Evolutionary conservation across 23 red algal species (phyloP).

Genomic region (Gracilariopsis chorda): DNA sequence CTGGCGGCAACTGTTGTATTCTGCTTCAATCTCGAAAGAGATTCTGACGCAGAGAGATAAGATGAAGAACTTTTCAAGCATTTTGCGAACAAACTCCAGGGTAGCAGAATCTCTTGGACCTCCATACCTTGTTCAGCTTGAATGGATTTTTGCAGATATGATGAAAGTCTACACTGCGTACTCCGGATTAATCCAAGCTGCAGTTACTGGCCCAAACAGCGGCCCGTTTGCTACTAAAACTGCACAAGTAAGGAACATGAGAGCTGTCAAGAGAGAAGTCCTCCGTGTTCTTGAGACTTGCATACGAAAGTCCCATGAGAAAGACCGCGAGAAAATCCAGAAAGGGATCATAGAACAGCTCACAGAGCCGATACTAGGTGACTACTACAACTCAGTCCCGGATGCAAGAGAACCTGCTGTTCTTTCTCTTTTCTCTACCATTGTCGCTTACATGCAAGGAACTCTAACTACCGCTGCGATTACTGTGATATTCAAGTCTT

Average conservation of each 20-base stretch:
- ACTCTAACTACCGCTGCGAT: slow-evolving; percentile 45
- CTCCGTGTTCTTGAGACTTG: slow-evolving; percentile 81
- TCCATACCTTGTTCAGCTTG: slow-evolving; percentile 82
- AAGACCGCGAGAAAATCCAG: slow-evolving; percentile 71
- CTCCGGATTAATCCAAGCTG: slow-evolving; percentile 74
- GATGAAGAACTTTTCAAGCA: slow-evolving; percentile 92
- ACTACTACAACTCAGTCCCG: slow-evolving; percentile 79
- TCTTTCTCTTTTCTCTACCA: slow-evolving; percentile 81
- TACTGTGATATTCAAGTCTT: slow-evolving; percentile 78
- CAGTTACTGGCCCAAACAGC: slow-evolving; percentile 56
- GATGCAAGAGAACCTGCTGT: slow-evolving; percentile 92
- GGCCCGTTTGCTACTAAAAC: slow-evolving; percentile 75
- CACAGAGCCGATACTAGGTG: slow-evolving; percentile 74
- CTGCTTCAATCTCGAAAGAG: slow-evolving; percentile 57
- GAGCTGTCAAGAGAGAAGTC: slow-evolving; percentile 93
- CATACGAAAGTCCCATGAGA: slow-evolving; percentile 48
- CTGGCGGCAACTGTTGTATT: slow-evolving; percentile 80
- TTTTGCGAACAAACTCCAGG: slow-evolving; percentile 84
- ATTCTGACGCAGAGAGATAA: slow-evolving; percentile 64
- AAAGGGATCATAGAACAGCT: slow-evolving; percentile 79
- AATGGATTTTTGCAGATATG: slow-evolving; percentile 78
- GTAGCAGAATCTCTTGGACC: slow-evolving; percentile 80
- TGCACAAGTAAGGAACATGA: slow-evolving; percentile 87
- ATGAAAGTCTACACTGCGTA: slow-evolving; percentile 83
- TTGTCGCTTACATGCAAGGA: slow-evolving; percentile 77